phyloP scores from a whole-genome alignment of 2,329 filamentous ascomycete genomes.

The Alternaria panax region DNA sequence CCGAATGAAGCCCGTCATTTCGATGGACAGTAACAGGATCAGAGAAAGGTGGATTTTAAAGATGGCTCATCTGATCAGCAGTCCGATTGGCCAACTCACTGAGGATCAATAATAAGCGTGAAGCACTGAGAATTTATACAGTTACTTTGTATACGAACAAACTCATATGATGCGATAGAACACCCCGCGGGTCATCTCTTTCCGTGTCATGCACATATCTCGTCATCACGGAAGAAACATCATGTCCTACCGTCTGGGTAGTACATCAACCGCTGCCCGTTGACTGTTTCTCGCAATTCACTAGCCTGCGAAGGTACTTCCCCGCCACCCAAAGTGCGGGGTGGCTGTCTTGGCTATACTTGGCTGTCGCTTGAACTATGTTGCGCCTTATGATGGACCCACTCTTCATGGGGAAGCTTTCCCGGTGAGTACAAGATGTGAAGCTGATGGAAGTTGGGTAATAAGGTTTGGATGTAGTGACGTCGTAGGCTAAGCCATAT shows the following conservation, averaged over 20 bases:
- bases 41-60: neutral
- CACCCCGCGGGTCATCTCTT: slow-evolving; percentile 9
- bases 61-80: slow-evolving; percentile 13
- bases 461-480: slow-evolving; percentile 1
- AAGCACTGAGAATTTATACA: neutral
- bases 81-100: neutral
- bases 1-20: slow-evolving; percentile 6
- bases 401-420: slow-evolving; percentile 2
- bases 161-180: neutral
- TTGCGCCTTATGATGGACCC: neutral
- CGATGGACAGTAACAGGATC: neutral
- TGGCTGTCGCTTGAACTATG: slow-evolving; percentile 7
- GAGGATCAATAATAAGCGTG: slow-evolving; percentile 1
- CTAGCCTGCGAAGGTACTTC: slow-evolving; percentile 17
- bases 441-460: neutral
- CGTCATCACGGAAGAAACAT: slow-evolving; percentile 16
- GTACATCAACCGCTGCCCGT: slow-evolving; percentile 14
- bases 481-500: slow-evolving; percentile 6
- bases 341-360: slow-evolving; percentile 30
- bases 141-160: slow-evolving; percentile 8
- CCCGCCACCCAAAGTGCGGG: slow-evolving; percentile 29
- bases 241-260: slow-evolving; percentile 12
- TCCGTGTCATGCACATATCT: slow-evolving; percentile 7
- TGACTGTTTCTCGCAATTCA: neutral
- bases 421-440: neutral